Base-by-base conservation (phyloP, 108 stramenopile genomes). In the Cyclostephanos tholiformis region DNA sequence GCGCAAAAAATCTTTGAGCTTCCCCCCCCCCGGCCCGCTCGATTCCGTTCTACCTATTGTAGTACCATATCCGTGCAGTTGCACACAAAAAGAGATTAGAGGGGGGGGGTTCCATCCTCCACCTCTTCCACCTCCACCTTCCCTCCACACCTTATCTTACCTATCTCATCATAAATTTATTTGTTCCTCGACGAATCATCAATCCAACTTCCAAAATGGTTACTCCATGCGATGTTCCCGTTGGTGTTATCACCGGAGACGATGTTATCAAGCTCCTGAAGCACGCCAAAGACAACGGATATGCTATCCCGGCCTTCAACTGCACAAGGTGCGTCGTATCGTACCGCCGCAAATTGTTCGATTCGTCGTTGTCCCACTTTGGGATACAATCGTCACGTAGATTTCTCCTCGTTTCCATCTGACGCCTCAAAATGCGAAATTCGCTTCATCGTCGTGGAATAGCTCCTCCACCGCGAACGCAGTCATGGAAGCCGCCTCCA, bases 221-320 rank as follows among this genome's bases (percentile, higher is more conserved):
- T 16, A 78, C 83, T 43, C 83, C 84, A 23, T 72, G 76, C 72
- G 86, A 88, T 56, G 63, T 89, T 51, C 84, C 84, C 22, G 66
- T 82, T 27, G 89, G 89, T 66, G 89, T 89, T 52, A 83, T 89
- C 71, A 89, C 89, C 63, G 89, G 97, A 69, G 92, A 98, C 68
- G 82, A 97, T 84, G 82, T 97, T 46, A 17, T 86, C 46, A 92
- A 84, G 51, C 91, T 98, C 41, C 85, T 98, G 39, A 84, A 86
- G 59, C 91, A 97, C 76, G 97, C 97, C 46, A 89, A 93, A 71
- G 87, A 86, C 64, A 88, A 95, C 67, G 85, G 87, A 23, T 97
- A 96, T 63, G 95, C 95, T 48, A 96, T 96, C 79, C 95, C 92
- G 32, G 97, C 97, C 35, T 95, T 98, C 35, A 98, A 98, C 93